Conservation (phyloP, 176 grass and related monocot genomes). For the Eleusine coracana region DNA sequence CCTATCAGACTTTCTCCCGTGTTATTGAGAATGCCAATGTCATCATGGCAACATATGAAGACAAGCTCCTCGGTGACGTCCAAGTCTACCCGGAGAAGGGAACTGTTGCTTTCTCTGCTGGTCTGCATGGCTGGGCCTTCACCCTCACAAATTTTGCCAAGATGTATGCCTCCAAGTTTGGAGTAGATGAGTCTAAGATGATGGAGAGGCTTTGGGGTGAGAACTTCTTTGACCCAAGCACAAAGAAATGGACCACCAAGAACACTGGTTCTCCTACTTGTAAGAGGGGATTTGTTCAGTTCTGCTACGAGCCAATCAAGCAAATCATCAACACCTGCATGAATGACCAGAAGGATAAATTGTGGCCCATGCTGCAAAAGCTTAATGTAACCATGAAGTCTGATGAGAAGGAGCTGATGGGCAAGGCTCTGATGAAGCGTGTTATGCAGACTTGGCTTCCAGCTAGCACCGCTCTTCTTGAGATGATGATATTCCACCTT, state of each 20-base stretch:
- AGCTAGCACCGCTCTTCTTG: conserved; percentile 74
- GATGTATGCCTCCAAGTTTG: conserved; percentile 91
- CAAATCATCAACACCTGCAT: conserved; percentile 85
- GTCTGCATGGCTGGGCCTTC: conserved; percentile 78
- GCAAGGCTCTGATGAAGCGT: conserved; percentile 85
- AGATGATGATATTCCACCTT: conserved; percentile 92
- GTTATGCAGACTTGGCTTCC: conserved; percentile 93
- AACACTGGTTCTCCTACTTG: conserved; percentile 64
- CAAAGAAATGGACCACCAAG: conserved; percentile 83
- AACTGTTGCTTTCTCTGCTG: conserved; percentile 80
- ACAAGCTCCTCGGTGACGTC: conserved; percentile 75
- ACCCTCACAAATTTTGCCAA: conserved; percentile 78
- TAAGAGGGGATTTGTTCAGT: conserved; percentile 88
- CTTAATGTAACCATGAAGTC: conserved; percentile 70
- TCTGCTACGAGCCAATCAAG: conserved; percentile 85
- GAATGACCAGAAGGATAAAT: conserved; percentile 82
- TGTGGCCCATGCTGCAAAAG: conserved; percentile 91
- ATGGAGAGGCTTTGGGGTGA: conserved; percentile 95
- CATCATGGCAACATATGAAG: conserved; percentile 85
- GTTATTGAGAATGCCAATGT: conserved; percentile 86
- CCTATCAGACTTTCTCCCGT: conserved; percentile 65
- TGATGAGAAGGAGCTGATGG: conserved; percentile 76
- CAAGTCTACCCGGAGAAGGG: conserved; percentile 89
- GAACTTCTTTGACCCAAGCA: conserved; percentile 83
- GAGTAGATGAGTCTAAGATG: conserved; percentile 81